Conservation (phyloP, 352 stramenopile genomes). For the Bremia lactucae region DNA sequence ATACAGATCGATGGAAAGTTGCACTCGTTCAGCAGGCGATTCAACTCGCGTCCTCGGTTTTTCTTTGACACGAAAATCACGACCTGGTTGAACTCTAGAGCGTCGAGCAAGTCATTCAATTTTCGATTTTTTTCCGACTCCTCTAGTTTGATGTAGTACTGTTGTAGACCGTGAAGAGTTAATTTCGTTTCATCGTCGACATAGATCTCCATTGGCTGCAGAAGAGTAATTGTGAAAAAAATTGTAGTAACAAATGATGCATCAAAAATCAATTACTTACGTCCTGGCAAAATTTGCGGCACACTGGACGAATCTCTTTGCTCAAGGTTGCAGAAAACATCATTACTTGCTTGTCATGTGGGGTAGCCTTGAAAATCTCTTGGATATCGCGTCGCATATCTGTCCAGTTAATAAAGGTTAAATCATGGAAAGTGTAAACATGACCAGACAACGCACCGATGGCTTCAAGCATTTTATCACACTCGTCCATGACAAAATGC, state of each 20-base stretch:
- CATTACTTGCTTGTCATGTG: slow-evolving; percentile 99
- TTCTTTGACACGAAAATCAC: slow-evolving; percentile 98
- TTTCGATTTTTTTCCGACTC: slow-evolving; percentile 99
- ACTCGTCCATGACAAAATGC: slow-evolving; percentile 99
- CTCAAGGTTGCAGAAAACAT: slow-evolving; percentile 99
- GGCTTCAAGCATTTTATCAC: slow-evolving; percentile 98
- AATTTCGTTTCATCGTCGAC: slow-evolving; percentile 99
- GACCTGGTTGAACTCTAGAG: slow-evolving; percentile 99
- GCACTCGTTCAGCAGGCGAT: slow-evolving; percentile 96
- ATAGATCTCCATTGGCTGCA: slow-evolving; percentile 98
- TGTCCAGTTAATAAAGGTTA: slow-evolving; percentile 12
- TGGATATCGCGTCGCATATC: slow-evolving; percentile 99
- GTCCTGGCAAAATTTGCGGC: slow-evolving; percentile 99
- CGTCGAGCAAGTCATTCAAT: slow-evolving; percentile 98
- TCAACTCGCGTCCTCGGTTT: slow-evolving; percentile 94
- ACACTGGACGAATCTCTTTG: slow-evolving; percentile 98
- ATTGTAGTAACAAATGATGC: too few species aligned
- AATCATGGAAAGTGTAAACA: too few species aligned
- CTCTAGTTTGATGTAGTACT: slow-evolving; percentile 99
- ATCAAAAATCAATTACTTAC: slow-evolving; percentile 71
- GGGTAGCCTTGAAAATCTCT: slow-evolving; percentile 98
- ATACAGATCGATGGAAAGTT: slow-evolving; percentile 99
- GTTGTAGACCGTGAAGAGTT: slow-evolving; percentile 98
- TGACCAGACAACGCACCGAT: slow-evolving; percentile 55
- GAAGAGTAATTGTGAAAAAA: background rate